Evolutionary conservation across 2,329 filamentous ascomycete genomes (phyloP).

Genomic region (Cordyceps militaris): DNA sequence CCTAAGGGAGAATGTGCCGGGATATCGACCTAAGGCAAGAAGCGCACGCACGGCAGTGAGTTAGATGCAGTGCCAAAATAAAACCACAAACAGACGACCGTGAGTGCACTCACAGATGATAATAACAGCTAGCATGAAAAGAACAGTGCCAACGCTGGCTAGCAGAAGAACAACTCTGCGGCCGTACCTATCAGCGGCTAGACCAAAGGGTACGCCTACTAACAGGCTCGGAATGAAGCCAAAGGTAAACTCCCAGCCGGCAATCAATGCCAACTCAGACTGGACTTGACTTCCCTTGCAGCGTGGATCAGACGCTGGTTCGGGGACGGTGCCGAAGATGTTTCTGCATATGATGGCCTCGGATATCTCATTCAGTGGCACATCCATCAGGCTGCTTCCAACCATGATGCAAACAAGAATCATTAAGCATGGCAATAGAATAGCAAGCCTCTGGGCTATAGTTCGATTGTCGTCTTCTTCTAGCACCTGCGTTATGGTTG

Average conservation of each 20-base stretch:
- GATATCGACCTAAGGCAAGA: constrained; percentile 10
- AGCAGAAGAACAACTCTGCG: constrained; percentile 14
- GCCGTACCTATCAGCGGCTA: constrained; percentile 17
- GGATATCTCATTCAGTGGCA: background rate
- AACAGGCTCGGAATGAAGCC: constrained; percentile 16
- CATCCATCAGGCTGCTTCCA: background rate
- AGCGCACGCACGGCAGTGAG: background rate
- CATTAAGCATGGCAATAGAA: background rate
- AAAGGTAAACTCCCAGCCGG: constrained; percentile 17
- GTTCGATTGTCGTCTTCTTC: constrained; percentile 3
- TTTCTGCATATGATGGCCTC: constrained; percentile 14
- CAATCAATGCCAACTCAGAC: constrained; percentile 17
- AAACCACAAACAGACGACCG: background rate
- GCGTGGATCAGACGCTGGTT: background rate
- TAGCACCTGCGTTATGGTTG: background rate
- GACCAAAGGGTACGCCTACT: constrained; percentile 17
- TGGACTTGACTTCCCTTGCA: constrained; percentile 19
- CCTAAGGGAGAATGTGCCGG: constrained; percentile 14
- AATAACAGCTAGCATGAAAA: background rate
- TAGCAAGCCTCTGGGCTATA: background rate
- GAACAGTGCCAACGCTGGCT: constrained; percentile 13
- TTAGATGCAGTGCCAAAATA: background rate
- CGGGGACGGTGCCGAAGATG: background rate
- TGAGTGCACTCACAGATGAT: constrained; percentile 12
- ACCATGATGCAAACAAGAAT: background rate